Conservation (phyloP, 345 rosid genomes). For the Rhizophora mangle region DNA sequence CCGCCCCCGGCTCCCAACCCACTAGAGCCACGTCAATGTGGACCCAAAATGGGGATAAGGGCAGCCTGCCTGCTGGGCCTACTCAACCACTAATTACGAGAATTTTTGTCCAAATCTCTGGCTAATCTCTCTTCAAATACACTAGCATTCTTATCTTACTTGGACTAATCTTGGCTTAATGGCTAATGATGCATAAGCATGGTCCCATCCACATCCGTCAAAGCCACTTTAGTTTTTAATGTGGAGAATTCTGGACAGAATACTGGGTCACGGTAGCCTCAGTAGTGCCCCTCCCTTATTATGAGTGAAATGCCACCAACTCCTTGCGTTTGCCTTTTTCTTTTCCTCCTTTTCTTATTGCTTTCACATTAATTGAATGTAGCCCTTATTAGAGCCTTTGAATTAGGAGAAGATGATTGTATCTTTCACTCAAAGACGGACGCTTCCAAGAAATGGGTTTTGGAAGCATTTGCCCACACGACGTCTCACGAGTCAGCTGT, state of each 20-base stretch:
- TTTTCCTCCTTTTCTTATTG: slow-evolving; percentile 7
- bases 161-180: slow-evolving; percentile 47
- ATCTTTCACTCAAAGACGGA: neutral
- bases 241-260: slow-evolving; percentile 20
- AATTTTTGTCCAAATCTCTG: slow-evolving; percentile 7
- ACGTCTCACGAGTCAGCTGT: neutral
- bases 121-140: neutral
- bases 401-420: neutral
- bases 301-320: neutral
- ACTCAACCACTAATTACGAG: slow-evolving; percentile 34
- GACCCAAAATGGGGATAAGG: slow-evolving; percentile 22
- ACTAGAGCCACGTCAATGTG: neutral
- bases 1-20: no score
- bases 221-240: slow-evolving; percentile 31
- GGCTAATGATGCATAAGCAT: slow-evolving; percentile 36
- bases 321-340: neutral
- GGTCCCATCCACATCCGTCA: slow-evolving; percentile 41
- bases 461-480: slow-evolving; percentile 17
- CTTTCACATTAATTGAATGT: slow-evolving; percentile 8
- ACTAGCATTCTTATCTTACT: slow-evolving; percentile 21
- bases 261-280: neutral
- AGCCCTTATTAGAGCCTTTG: neutral
- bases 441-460: slow-evolving; percentile 17
- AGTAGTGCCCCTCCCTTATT: no score
- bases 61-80: slow-evolving; percentile 12